Evolutionary conservation across 257 asterid species (phyloP).

Genomic region (Linderniella brevidens): DNA sequence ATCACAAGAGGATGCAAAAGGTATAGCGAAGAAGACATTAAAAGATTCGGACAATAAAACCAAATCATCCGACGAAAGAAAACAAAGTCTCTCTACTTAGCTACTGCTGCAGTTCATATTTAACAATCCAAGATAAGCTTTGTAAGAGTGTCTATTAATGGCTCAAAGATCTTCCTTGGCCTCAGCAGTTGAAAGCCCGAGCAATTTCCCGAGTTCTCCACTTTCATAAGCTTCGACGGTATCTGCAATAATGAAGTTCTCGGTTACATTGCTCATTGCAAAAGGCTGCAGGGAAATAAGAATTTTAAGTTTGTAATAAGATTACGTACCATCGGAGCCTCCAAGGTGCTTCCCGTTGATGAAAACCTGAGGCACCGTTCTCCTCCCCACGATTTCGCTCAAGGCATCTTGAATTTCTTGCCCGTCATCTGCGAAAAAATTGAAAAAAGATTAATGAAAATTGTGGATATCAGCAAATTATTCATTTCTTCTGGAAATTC

Average conservation of each 20-base stretch:
- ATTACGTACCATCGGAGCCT: conserved; percentile 77
- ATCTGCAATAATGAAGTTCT: conserved; percentile 25
- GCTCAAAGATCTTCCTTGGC: conserved; percentile 56
- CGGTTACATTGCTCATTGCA: conserved; percentile 8
- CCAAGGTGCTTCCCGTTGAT: conserved; percentile 82
- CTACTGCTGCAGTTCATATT: too few species aligned
- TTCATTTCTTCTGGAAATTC: too few species aligned
- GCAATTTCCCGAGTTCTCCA: conserved; percentile 51
- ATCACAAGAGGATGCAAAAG: too few species aligned
- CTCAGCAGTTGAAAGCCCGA: conserved; percentile 23
- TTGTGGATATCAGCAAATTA: not conserved
- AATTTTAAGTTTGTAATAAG: not conserved
- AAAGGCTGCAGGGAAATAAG: not conserved
- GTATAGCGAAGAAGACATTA: too few species aligned
- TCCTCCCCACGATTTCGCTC: conserved; percentile 47
- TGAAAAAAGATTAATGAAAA: not conserved
- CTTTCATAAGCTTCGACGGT: conserved; percentile 66
- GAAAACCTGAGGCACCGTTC: conserved; percentile 90
- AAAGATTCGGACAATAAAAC: too few species aligned
- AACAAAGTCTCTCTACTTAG: too few species aligned
- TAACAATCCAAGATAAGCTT: too few species aligned
- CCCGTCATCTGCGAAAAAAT: conserved; percentile 51
- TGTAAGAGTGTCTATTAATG: not conserved
- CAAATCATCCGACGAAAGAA: too few species aligned
- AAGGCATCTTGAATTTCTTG: conserved; percentile 59